phyloP scores from a whole-genome alignment of 1,139 yeast genomes.

The Casaregolazyma lundiana region DNA sequence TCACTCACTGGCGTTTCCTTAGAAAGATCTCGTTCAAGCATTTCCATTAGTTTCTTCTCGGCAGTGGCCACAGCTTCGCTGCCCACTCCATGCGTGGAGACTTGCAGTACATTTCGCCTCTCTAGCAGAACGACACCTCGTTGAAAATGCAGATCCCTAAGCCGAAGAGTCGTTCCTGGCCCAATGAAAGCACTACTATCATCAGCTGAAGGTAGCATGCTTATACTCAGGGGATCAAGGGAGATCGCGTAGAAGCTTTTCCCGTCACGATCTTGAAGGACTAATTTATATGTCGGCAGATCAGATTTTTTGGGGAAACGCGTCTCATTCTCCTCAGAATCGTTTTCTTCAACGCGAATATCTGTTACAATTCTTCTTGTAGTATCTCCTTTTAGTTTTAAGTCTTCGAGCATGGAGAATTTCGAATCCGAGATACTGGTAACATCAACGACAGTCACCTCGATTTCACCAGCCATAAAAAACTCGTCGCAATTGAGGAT shows the following conservation, averaged over 20 bases:
- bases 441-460: slow-evolving; percentile 24
- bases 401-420: slow-evolving; percentile 19
- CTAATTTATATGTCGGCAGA: slow-evolving; percentile 19
- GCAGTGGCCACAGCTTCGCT: not conserved
- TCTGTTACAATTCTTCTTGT: slow-evolving; percentile 5
- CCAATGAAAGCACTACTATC: slow-evolving; percentile 11
- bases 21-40: not conserved
- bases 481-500: not conserved
- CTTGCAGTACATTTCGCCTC: slow-evolving; percentile 1
- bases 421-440: slow-evolving; percentile 24
- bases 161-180: slow-evolving; percentile 19
- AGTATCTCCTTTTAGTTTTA: slow-evolving; percentile 6
- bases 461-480: slow-evolving; percentile 15
- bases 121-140: slow-evolving; percentile 24
- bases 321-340: not conserved
- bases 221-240: slow-evolving; percentile 5
- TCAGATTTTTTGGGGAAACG: not conserved
- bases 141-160: slow-evolving; percentile 15
- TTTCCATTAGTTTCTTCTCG: not conserved
- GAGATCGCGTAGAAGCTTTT: slow-evolving; percentile 24
- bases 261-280: slow-evolving; percentile 24
- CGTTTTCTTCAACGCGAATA: slow-evolving; percentile 1
- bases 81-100: not conserved
- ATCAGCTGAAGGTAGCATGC: slow-evolving; percentile 2
- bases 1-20: no score